Percentiles rank a stretch among this genome's conserved stretches.
Conservation (phyloP, 2,329 filamentous ascomycete species). For the Aspergillus phoenicis region DNA sequence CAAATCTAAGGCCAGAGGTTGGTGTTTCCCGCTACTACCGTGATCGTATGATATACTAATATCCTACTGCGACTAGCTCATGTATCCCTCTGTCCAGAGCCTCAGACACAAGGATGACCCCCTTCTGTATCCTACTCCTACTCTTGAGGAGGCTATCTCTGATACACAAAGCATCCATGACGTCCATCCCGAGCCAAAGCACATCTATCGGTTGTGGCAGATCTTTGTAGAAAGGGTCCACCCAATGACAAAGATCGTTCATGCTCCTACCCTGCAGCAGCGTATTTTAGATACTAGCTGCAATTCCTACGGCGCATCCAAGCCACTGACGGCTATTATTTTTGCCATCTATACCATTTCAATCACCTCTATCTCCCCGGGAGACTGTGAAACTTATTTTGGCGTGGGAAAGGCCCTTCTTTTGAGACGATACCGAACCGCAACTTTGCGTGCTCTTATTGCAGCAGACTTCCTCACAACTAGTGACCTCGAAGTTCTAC, state of each 20-base stretch:
- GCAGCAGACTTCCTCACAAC: slow-evolving; percentile 45
- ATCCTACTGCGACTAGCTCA: neutral
- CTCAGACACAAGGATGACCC: neutral
- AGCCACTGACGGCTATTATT: slow-evolving; percentile 37
- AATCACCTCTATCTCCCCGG: slow-evolving; percentile 56
- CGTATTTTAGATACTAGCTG: slow-evolving; percentile 62
- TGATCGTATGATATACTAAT: neutral
- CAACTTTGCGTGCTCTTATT: slow-evolving; percentile 47
- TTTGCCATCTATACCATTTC: slow-evolving; percentile 69
- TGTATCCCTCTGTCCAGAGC: neutral
- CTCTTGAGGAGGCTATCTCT: slow-evolving; percentile 50
- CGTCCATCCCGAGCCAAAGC: slow-evolving; percentile 19
- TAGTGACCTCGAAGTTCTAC: slow-evolving; percentile 43
- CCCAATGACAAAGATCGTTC: slow-evolving; percentile 65
- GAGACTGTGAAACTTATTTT: slow-evolving; percentile 53
- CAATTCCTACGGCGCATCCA: slow-evolving; percentile 52
- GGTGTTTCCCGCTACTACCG: neutral
- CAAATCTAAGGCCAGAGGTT: neutral
- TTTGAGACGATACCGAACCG: slow-evolving; percentile 42
- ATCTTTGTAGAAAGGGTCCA: slow-evolving; percentile 24
- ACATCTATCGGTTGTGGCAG: slow-evolving; percentile 27
- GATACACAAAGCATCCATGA: slow-evolving; percentile 44
- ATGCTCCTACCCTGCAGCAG: slow-evolving; percentile 64
- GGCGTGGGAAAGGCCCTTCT: slow-evolving; percentile 31
- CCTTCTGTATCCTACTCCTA: neutral